Evolutionary conservation across 768 basidiomycete species (phyloP), one percentile per base, ranked within the genome.

Genomic region (Lentinula detonsa): DNA sequence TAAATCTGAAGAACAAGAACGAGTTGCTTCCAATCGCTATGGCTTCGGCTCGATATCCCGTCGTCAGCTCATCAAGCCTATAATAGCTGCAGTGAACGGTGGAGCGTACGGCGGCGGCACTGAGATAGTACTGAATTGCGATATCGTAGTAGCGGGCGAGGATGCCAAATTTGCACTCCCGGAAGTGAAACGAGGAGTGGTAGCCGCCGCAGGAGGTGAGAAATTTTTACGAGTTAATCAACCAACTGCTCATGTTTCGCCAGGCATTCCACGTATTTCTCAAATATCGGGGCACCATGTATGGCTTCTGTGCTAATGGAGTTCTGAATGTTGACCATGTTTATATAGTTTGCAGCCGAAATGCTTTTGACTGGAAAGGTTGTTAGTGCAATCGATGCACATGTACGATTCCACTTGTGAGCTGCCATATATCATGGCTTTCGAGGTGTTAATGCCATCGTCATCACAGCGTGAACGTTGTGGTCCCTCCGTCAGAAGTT

Each of bases 11-110:
- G 81, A 87, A 64, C 79, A 79, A 63, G 76, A 81, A 64, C 57
- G 64, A 23, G 57, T 79, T 10, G 71, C 73, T 0, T 62, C 70
- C 1, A 76, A 80, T 28, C 60, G 74, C 0, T 72, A 87, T 62
- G 90, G 91, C 5, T 92, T 93, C 70, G 91, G 81, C 1, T 82
- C 87, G 39, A 73, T 93, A 42, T 92, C 90, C 1, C 82, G 88
- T 28, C 80, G 91, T 3, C 79, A 77, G 43, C 70, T 70, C 39
- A 82, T 83, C 62, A 93, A 93, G 68, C 90, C 90, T 5, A 82
- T 91, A 56, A 87, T 93, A 51, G 91, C 91, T 11, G 91, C 91
- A 3, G 90, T 91, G 1, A 82, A 85, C 61, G 91, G 91, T n/a
- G 81, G 85, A 34, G 83, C 86, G 0, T 83, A 82, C 51, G 86